Conservation (phyloP, 768 basidiomycete species). For the Mycena metata region DNA sequence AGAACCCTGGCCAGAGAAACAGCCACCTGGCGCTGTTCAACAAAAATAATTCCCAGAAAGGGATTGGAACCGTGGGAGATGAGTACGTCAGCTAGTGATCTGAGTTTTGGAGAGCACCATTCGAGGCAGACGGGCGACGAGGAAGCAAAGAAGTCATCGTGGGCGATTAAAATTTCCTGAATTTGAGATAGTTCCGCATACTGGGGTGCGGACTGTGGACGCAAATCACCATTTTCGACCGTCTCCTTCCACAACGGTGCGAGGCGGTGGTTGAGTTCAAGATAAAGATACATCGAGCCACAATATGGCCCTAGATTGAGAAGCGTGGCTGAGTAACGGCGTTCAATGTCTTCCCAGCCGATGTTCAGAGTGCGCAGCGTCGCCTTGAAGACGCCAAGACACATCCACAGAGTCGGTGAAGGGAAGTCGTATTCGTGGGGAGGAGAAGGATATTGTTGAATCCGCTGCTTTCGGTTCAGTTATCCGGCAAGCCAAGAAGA, state of each 20-base stretch:
- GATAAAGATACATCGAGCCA: constrained; percentile 79
- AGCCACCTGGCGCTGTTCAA: constrained; percentile 87
- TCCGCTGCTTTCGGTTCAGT: constrained; percentile 56
- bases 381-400: constrained; percentile 55
- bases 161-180: constrained; percentile 58
- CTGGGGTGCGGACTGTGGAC: constrained; percentile 31
- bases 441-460: constrained; percentile 69
- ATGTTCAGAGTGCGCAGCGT: constrained; percentile 55
- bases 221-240: constrained; percentile 26
- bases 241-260: constrained; percentile 50
- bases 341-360: constrained; percentile 70
- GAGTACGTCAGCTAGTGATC: constrained; percentile 72
- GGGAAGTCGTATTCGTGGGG: constrained; percentile 69
- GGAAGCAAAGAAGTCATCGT: constrained; percentile 49
- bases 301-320: constrained; percentile 79
- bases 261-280: constrained; percentile 68
- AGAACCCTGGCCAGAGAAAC: constrained; percentile 76
- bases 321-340: constrained; percentile 72
- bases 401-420: constrained; percentile 66
- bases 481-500: constrained; percentile 4
- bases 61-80: constrained; percentile 62
- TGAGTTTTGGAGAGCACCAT: constrained; percentile 84
- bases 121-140: constrained; percentile 61
- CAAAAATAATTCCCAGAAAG: constrained; percentile 90
- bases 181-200: constrained; percentile 52